Evolutionary conservation across 192 early-diverging fungal species (phyloP), one percentile per base, ranked within the genome.

Genomic region (Coemansia sp.): DNA sequence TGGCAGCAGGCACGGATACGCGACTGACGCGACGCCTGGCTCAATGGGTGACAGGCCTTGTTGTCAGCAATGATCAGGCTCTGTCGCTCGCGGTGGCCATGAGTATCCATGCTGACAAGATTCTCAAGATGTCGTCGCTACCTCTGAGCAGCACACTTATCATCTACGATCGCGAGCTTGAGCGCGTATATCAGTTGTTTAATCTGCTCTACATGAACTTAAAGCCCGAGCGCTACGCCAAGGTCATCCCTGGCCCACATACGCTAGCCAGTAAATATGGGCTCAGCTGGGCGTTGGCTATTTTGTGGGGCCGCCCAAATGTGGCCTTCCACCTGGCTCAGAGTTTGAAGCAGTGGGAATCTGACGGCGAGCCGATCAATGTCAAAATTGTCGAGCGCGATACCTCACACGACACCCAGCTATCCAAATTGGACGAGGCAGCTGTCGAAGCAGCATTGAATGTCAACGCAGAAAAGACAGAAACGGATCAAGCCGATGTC

Each of bases 151-250:
- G 70, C 58, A 50, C 70, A 37, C 47, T 74, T 38, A 57, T 61
- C 9, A 66, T 79, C 38, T 79, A 79, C 44, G 76, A 79, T 49
- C 76, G 76, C 18, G 76, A 79, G 58, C 47, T 73, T 25, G 76
- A 79, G 71, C 71, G 71, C 12, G 52, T 74, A n/a, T 61, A 74
- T 38, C 76, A 79, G 71, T 67, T 79, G 31, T 74, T 73, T 37
- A 57, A 79, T 31, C 63, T 79, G 20, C 58, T 79, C 9, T 57
- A 52, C 17, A 73, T 67, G 38, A 73, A 79, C 58, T 67, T 79
- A 34, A 69, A 63, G 60, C 61, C 71, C 5, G 71, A 73, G 25
- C 63, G 50, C 23, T 79, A 73, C 20, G 61, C 61, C 56, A 67
- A 50, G 42, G 64, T 79, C 26, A 57, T 79, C n/a, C 76, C 76